A percentile compares a stretch with the other conserved stretches of the same genome.
phyloP scores from a whole-genome alignment of 352 stramenopile genomes.

The Blastocystis sp. region DNA sequence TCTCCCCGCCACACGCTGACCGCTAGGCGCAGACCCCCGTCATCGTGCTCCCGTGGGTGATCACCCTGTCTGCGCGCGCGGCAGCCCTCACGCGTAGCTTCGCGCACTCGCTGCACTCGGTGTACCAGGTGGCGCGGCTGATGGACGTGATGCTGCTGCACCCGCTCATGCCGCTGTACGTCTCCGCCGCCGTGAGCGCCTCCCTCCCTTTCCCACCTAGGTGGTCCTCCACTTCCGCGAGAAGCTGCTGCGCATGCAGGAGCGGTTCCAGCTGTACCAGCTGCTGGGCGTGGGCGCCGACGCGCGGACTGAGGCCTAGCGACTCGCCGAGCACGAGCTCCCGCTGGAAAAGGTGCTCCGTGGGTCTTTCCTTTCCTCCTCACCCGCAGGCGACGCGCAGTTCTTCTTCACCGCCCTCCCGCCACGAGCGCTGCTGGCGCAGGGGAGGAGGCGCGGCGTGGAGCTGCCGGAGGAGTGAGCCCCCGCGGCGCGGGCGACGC shows the following conservation, averaged over 20 bases:
- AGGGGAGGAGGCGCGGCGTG: not conserved
- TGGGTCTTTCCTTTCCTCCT: not conserved
- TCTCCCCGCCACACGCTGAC: not conserved
- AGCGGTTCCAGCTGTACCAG: slow-evolving; percentile 35
- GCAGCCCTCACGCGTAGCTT: not conserved
- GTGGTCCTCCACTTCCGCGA: slow-evolving; percentile 35
- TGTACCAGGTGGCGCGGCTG: slow-evolving; percentile 24
- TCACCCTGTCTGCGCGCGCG: slow-evolving; percentile 8
- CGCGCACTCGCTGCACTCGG: slow-evolving; percentile 22
- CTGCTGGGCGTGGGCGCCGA: not conserved
- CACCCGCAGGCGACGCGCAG: slow-evolving; percentile 20
- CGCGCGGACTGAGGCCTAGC: not conserved
- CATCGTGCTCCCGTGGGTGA: slow-evolving; percentile 44
- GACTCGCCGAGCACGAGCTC: not conserved
- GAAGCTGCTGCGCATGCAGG: not conserved
- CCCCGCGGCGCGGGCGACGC: not conserved
- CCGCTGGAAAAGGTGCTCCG: slow-evolving; percentile 52
- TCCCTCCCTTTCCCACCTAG: not conserved
- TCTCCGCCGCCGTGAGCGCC: not conserved
- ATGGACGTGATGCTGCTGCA: slow-evolving; percentile 62
- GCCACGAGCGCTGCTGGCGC: not conserved
- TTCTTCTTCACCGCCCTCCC: slow-evolving; percentile 38
- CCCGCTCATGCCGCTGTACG: slow-evolving; percentile 52
- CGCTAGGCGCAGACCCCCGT: slow-evolving; percentile 34
- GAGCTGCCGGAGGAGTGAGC: not conserved